Evolutionary conservation across 805 yeast genomes (phyloP), one percentile per base, ranked within the genome.

Genomic region (Candida insectalens): DNA sequence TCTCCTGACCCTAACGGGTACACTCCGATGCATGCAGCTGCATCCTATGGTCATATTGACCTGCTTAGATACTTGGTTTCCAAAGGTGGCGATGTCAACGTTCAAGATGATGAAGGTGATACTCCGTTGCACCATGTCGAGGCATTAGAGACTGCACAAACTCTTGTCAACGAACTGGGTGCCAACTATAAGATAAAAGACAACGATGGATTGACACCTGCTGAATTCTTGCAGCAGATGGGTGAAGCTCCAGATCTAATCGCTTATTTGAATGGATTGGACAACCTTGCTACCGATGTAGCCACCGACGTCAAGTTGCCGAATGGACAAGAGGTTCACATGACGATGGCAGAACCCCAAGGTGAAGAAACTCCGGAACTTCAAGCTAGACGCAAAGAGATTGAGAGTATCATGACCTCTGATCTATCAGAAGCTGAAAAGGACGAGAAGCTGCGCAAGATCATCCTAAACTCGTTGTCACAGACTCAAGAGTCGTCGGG

Each of bases 1-100:
- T 69, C 80, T 5, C 74, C 78, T 41, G 99, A 92, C 55, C 82
- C 83, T 1, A 84, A 88, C 48, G 99, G 99, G 1, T 92, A 94
- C 57, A 89, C 97, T 0, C 94, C 98, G 5, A 69, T 92, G 9
- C 99, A 92, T 55, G 99, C 99, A 1, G 97, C 98, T 2, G 94
- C 94, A 2, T 81, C 96, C 1, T 92, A 92, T 55, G 89, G 89
- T 6, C 88, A 89, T 51, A 46, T 59, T 2, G 87, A 80, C 7
- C 61, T 92, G 26, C 60, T 92, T 25, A 54, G 60, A 36, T 71
- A 68, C 41, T 62, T 85, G 30, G 54, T 82, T 4, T 45, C 45
- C 4, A 53, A 59, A 14, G 83, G 83, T 6, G 97, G 96, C 5
- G 78, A 92, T 50, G 70, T 87, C 17, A 87, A 92, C 53, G 62